A percentile compares a stretch with the other conserved stretches of the same genome.
Evolutionary conservation across 169 alveolate genomes (phyloP).

Genomic region (Cryptosporidium bovis): DNA sequence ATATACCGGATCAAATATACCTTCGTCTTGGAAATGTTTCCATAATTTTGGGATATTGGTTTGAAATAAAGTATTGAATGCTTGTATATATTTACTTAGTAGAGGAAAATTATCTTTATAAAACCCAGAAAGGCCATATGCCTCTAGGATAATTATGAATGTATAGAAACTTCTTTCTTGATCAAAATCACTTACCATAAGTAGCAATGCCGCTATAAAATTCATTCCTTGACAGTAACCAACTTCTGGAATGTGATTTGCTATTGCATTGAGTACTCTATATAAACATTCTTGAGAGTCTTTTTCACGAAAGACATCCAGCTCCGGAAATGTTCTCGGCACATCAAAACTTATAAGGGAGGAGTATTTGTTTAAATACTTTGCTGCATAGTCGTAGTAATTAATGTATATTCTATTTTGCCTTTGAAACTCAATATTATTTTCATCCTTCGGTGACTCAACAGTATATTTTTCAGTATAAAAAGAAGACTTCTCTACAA

Average conservation of each 20-base stretch:
- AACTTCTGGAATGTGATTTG: constrained; percentile 83
- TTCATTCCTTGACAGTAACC: constrained; percentile 93
- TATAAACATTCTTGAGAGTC: constrained; percentile 81
- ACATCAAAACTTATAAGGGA: constrained; percentile 79
- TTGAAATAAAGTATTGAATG: constrained; percentile 76
- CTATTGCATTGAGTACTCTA: constrained; percentile 84
- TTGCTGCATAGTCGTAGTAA: constrained; percentile 68
- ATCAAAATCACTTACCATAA: constrained; percentile 82
- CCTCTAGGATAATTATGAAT: constrained; percentile 81
- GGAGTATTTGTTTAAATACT: constrained; percentile 58
- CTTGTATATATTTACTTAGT: constrained; percentile 79
- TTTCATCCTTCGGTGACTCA: background rate
- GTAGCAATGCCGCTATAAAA: constrained; percentile 87
- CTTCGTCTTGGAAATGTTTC: constrained; percentile 79
- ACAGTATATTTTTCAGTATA: constrained; percentile 4
- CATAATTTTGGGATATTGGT: constrained; percentile 79
- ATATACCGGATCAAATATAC: constrained; percentile 81
- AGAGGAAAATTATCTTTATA: constrained; percentile 82
- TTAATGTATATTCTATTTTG: background rate
- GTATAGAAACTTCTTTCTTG: constrained; percentile 82
- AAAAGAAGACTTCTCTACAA: constrained; percentile 8
- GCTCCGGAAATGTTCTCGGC: constrained; percentile 80
- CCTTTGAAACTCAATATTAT: background rate
- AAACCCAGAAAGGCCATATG: constrained; percentile 80
- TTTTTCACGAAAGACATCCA: constrained; percentile 77